Evolutionary conservation across 805 yeast species (phyloP).

Genomic region (Brettanomyces anomalus): DNA sequence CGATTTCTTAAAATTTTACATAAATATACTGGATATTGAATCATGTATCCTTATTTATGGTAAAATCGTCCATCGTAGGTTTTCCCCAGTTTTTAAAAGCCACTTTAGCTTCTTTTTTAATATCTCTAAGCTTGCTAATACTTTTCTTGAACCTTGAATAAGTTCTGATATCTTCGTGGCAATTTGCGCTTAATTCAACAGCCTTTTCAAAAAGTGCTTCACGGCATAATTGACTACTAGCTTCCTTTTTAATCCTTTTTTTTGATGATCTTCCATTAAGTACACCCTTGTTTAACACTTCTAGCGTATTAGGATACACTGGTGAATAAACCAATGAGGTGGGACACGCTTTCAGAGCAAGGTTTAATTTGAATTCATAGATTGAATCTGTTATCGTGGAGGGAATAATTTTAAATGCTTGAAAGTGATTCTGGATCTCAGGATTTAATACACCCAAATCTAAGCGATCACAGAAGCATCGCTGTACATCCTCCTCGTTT

Average conservation of each 20-base stretch:
- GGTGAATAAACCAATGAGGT: conserved; percentile 23
- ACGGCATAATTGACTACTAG: conserved; percentile 17
- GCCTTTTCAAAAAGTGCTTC: conserved; percentile 6
- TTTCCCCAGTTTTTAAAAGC: conserved; percentile 9
- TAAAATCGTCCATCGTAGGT: conserved; percentile 8
- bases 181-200: background rate
- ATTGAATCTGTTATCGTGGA: conserved; percentile 4
- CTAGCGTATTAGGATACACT: conserved; percentile 8
- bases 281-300: conserved; percentile 49
- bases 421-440: background rate
- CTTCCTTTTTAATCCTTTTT: conserved; percentile 33
- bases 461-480: conserved; percentile 32
- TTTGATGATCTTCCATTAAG: conserved; percentile 48
- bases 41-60: background rate
- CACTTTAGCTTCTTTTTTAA: conserved; percentile 4
- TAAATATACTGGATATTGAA: background rate
- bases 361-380: conserved; percentile 1
- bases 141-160: conserved; percentile 12
- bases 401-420: conserved; percentile 9
- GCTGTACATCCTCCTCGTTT: conserved; percentile 21
- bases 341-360: conserved; percentile 15
- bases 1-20: background rate
- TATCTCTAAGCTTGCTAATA: background rate
- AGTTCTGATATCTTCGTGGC: background rate
- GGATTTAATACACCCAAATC: background rate